Evolutionary conservation across 2,329 filamentous ascomycete genomes (phyloP), one percentile per base, ranked within the genome.

Genomic region (Teratosphaeria destructans): DNA sequence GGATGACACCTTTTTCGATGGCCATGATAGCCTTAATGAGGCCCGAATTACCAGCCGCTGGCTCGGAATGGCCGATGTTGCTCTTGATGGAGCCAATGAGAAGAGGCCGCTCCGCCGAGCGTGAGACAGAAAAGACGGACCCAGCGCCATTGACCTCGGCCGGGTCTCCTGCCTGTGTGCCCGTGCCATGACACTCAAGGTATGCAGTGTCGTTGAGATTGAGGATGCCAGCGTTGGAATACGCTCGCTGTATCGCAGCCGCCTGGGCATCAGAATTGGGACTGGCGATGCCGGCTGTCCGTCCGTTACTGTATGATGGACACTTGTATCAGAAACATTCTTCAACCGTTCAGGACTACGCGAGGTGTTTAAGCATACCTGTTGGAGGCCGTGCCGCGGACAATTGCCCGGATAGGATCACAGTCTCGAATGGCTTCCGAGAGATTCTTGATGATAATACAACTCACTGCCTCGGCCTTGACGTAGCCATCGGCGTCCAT

Each of bases 401-500:
- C 68, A 7, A 66, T 61, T n/a, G 57, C 67, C 11, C 64, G 63
- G 16, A 72, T 68, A 23, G 64, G 61, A 57, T 73, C 70, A 12
- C 66, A 64, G 49, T 73, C 70, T 12, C 65, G 62, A 3, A 68
- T 55, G 5, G 71, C 71, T 52, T 70, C 68, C 5, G 67, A 61
- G 5, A 72, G 56, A 11, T 66, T 59, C 61, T 73, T 73, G 34
- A 71, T 53, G 14, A 71, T 58, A n/a, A 70, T 59, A 2, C 62
- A 35, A 3, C 59, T 67, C 3, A 67, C 58, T 11, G 60, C 68
- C 19, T 71, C 69, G 29, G 60, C 69, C 27, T 68, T 64, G 57
- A 63, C 66, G 57, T 66, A 68, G 26, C 66, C 66, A 57, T 66
- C 63, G 5, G 66, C 66, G 14, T 35, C 49, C 32, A 55, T 58